Evolutionary conservation across 2,329 filamentous ascomycete genomes (phyloP), one percentile per base, ranked within the genome.

Genomic region (Pseudomassariella vexata): DNA sequence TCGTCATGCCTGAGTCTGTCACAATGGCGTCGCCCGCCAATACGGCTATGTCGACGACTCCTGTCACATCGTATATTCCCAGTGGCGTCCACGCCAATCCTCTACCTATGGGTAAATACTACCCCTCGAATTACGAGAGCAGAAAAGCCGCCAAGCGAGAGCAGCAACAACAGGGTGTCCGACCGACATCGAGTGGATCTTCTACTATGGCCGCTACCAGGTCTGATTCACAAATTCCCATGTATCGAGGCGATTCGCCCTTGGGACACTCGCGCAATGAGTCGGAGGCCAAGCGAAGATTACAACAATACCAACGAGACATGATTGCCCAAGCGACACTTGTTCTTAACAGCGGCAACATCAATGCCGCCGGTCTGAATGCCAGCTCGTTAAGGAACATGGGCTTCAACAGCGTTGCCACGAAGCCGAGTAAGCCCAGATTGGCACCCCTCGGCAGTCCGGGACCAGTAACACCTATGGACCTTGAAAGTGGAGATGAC

Each of bases 381-480:
- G 53, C 53, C 12, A 38, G 59, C 12, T 52, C 58, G 2, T 39
- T 65, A 18, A 51, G 53, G 34, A 60, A 62, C 20, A 46, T 62
- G 3, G 59, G 60, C 14, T 58, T 66, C 24, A 50, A 48, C 28
- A 51, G 50, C n/a, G 38, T 59, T 6, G 35, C 49, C 12, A 20
- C 41, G 10, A 55, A 57, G 10, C 45, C 59, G 3, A 60, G 62
- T 28, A 73, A 67, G 34, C 75, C 75, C 2, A 55, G 65, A 18
- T 55, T 79, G 5, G 50, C 54, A 24, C 75, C 75, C 1, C 47
- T 76, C 9, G 71, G 73, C 4, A 77, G 73, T 36, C 73, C 74
- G 0, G 74, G 74, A 1, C 73, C 74, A 0, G 73, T 79, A 10
- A 79, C 76, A 2, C 75, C 76, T 2, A 76, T 79, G 63, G 70